Base-by-base conservation (phyloP, 1,284 basidiomycete species). In the Trametes sp. region DNA sequence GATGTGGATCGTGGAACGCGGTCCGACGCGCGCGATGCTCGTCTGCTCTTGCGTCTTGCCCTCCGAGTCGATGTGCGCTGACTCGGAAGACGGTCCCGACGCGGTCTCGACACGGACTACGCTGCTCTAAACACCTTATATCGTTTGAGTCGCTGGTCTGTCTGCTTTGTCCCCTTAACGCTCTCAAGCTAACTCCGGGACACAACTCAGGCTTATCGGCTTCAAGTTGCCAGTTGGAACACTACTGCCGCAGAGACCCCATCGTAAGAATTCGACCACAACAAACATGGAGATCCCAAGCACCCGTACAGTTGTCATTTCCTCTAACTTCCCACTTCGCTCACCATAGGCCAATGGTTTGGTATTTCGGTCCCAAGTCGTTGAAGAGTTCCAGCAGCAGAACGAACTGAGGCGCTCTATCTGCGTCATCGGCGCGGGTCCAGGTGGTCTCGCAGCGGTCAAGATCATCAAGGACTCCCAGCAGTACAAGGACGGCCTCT, bases 391-490 rank as follows among this genome's bases (percentile, higher is more conserved):
- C 24, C 62, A 62, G 58, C 21, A 41, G 13, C 36, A 56, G 16
- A 49, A 44, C 26, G 42, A 48, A 28, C 54, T 24, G 19, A 56
- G 55, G 68, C 35, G 74, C 59, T 65, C 76, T 19, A 87, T 92
- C 54, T 86, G 87, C 59, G 78, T 92, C 31, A 84, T 92, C 44
- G 90, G 90, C 8, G 87, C 81, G 24, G 90, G 90, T 14, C 80
- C 89, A 21, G 80, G 82, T 13, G 91, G 92, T 9, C 80, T 93
- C 0, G 87, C 85, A 24, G 81, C 84, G 11, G 79, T 93, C 23
- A 89, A 89, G 70, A 76, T 84, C 35, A 74, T 92, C 61, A 76
- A 83, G 23, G 86, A 90, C 53, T 80, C 84, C 1, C 75, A 76
- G 0, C 80, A 88, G 62, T 84, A 78, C 74, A 82, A 83, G 70